Conservation (phyloP, 345 rosid species). For the Capsella bursapastoris region DNA sequence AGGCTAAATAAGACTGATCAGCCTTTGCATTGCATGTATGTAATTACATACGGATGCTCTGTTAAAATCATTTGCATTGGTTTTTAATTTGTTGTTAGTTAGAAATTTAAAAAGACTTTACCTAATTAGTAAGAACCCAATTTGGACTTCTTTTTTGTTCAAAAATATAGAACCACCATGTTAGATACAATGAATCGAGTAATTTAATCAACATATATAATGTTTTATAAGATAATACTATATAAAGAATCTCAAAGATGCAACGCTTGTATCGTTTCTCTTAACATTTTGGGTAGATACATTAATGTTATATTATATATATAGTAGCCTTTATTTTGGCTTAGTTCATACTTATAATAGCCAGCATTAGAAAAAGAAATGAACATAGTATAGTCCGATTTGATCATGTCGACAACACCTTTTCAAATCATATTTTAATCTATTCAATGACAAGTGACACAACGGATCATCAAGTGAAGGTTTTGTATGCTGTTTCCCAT, state of each 20-base stretch:
- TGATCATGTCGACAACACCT: slow-evolving; percentile 27
- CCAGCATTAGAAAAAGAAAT: neutral
- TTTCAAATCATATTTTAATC: slow-evolving; percentile 4
- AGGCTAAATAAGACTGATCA: neutral
- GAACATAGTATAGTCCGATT: slow-evolving; percentile 7
- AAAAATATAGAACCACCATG: neutral
- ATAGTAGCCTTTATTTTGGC: slow-evolving; percentile 1
- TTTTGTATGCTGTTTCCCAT: slow-evolving; percentile 24
- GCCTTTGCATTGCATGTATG: neutral
- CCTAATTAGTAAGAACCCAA: slow-evolving; percentile 26
- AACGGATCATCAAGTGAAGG: neutral
- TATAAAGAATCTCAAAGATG: neutral
- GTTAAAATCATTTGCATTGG: no score
- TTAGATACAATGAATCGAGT: slow-evolving; percentile 29
- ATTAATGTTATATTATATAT: neutral
- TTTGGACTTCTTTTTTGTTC: slow-evolving; percentile 12
- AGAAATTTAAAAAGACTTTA: neutral
- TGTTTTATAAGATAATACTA: neutral
- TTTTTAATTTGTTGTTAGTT: neutral
- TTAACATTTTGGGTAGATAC: neutral
- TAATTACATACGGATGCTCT: neutral
- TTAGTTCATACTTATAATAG: slow-evolving; percentile 15
- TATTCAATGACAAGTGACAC: no score
- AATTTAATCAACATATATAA: neutral
- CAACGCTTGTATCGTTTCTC: slow-evolving; percentile 1